Conservation (phyloP, 2,329 filamentous ascomycete genomes). For the Microdochium bolleyi region DNA sequence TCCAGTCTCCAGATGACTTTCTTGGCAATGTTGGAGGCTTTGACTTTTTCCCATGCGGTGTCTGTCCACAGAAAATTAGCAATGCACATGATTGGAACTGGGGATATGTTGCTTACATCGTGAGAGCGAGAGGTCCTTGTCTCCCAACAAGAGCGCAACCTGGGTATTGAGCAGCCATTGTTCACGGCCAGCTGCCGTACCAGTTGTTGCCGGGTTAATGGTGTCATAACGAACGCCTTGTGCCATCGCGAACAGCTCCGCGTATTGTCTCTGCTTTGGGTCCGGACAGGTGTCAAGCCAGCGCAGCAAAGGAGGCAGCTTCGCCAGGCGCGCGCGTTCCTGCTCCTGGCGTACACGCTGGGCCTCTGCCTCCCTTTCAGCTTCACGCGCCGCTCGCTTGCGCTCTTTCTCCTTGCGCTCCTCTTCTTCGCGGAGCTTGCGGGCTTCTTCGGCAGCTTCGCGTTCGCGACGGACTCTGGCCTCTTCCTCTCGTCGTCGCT, state of each 20-base stretch:
- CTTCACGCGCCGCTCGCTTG: constrained; percentile 28
- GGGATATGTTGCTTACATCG: constrained; percentile 40
- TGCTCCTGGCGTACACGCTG: constrained; percentile 44
- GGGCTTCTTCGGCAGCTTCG: constrained; percentile 40
- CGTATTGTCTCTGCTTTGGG: constrained; percentile 40
- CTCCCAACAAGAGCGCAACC: constrained; percentile 54
- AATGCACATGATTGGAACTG: background rate
- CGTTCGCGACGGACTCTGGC: constrained; percentile 38
- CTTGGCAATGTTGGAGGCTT: constrained; percentile 47
- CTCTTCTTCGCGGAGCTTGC: constrained; percentile 42
- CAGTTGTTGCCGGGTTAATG: constrained; percentile 44
- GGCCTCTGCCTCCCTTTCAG: constrained; percentile 42
- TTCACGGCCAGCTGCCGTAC: constrained; percentile 49
- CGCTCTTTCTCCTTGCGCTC: constrained; percentile 43
- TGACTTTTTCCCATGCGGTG: constrained; percentile 49
- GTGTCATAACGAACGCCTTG: constrained; percentile 58
- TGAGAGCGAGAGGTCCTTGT: constrained; percentile 53
- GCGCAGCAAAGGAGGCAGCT: constrained; percentile 50
- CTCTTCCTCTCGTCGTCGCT: constrained; percentile 32
- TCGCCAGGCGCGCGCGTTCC: constrained; percentile 45
- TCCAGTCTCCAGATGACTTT: constrained; percentile 51
- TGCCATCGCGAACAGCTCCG: constrained; percentile 46
- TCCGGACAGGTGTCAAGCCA: constrained; percentile 50
- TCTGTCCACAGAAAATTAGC: constrained; percentile 27
- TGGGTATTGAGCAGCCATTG: constrained; percentile 61